Conservation (phyloP, 2,329 filamentous ascomycete species). For the Penicillium sp. region DNA sequence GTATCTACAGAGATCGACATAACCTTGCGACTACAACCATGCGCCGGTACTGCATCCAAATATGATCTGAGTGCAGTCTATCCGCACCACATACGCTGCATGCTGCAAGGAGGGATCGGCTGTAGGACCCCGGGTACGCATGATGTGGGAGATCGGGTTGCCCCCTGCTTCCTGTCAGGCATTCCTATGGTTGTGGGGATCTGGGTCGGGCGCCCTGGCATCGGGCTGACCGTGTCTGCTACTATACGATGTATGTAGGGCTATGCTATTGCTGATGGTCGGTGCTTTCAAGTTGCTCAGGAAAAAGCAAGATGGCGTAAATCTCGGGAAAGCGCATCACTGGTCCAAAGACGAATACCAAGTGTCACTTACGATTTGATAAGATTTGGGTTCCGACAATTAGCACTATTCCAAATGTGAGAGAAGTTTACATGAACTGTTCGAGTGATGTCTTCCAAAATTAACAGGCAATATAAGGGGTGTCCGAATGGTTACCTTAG, state of each 20-base stretch:
- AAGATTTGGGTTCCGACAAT: background rate
- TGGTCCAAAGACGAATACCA: background rate
- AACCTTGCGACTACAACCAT: background rate
- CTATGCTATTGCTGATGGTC: background rate
- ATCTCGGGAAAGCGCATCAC: slow-evolving; percentile 7
- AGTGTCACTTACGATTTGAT: too few relatives aligned
- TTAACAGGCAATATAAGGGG: too few relatives aligned
- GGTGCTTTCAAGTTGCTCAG: background rate
- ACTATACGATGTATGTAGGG: too few relatives aligned
- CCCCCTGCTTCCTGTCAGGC: slow-evolving; percentile 25
- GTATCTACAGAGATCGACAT: background rate
- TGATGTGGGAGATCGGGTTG: slow-evolving; percentile 9
- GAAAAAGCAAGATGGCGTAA: slow-evolving; percentile 4
- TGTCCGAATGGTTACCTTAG: too few relatives aligned
- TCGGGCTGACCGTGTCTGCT: slow-evolving; percentile 7
- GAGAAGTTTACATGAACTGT: too few relatives aligned
- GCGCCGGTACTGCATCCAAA: background rate
- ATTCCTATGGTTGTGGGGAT: slow-evolving; percentile 6
- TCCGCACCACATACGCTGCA: slow-evolving; percentile 5
- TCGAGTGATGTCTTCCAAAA: too few relatives aligned
- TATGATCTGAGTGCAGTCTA: slow-evolving; percentile 7
- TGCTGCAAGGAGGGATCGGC: slow-evolving; percentile 19
- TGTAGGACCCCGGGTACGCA: slow-evolving; percentile 11
- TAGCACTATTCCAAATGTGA: background rate
- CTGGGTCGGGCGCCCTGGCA: background rate